Evolutionary conservation across 768 basidiomycete genomes (phyloP), one percentile per base, ranked within the genome.

Genomic region (Leccinellum rugosiceps): DNA sequence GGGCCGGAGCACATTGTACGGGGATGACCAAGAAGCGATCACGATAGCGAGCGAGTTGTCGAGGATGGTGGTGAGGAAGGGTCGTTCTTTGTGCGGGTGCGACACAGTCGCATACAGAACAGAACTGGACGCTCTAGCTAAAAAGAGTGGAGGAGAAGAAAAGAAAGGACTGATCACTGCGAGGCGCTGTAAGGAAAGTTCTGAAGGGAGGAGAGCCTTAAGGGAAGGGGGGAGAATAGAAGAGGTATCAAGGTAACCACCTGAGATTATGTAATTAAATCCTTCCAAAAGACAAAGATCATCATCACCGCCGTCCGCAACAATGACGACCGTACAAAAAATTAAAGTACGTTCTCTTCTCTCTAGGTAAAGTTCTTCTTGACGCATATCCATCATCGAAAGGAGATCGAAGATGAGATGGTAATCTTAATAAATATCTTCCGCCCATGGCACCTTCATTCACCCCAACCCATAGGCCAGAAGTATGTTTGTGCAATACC

Each of bases 401-500:
- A 92, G 89, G 92, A 93, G 85, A 84, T 95, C 73, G 93, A 95
- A 83, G 92, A 93, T 91, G 93, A 94, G 76, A 94, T 94, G 94
- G 92, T 90, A 69, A 78, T 83, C 73, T 60, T 59, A 56, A 47
- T 49, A 58, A 43, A 35, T 56, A 52, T 61, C n/a, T 60, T 53
- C 46, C 55, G 19, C 44, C 35, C 23, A 59, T 56, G 62, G 53
- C 15, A 38, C 17, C 56, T 56, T 70, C 72, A 72, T 61, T 75
- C 58, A 71, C 63, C 38, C 50, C 32, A 63, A 30, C 55, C 59
- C 63, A 56, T 71, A 93, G 89, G 83, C 87, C 71, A 93, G 83
- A 83, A 94, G 90, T 92, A 80, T 69, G 80, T 78, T 52, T 58
- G 28, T 56, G 35, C 48, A 23, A 47, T 63, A 48, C 60, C 43